A percentile compares a stretch with the other conserved stretches of the same genome.
Conservation (phyloP, 1,284 basidiomycete species). For the Somion occarium region DNA sequence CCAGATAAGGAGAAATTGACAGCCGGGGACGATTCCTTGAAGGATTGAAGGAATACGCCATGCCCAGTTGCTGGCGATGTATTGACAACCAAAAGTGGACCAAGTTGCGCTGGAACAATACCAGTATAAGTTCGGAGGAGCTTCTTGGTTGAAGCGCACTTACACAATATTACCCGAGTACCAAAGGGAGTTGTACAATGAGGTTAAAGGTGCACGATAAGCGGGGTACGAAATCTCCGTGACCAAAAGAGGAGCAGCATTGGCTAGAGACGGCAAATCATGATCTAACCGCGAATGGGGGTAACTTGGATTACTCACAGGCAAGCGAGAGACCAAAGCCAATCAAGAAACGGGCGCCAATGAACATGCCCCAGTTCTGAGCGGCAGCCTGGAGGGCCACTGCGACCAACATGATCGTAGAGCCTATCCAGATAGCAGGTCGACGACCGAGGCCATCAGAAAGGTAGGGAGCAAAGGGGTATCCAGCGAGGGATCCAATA, state of each 20-base stretch:
- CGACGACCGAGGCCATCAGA: constrained; percentile 67
- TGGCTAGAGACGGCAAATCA: constrained; percentile 33
- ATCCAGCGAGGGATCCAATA: constrained; percentile 60
- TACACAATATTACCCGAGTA: constrained; percentile 71
- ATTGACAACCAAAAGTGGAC: constrained; percentile 71
- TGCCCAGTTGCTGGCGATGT: constrained; percentile 59
- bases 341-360: constrained; percentile 74
- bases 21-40: constrained; percentile 57
- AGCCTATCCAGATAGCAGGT: constrained; percentile 57
- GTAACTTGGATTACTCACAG: constrained; percentile 26
- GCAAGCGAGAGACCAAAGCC: constrained; percentile 78
- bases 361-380: constrained; percentile 75
- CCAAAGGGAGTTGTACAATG: constrained; percentile 78
- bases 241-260: constrained; percentile 70
- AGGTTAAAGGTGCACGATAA: constrained; percentile 69
- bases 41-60: constrained; percentile 73
- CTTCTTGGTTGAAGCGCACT: constrained; percentile 18
- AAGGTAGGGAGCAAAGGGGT: constrained; percentile 66
- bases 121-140: constrained; percentile 4
- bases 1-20: constrained; percentile 56
- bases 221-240: constrained; percentile 75
- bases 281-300: background rate
- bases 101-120: constrained; percentile 53
- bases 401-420: constrained; percentile 57
- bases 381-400: constrained; percentile 71